phyloP scores from a whole-genome alignment of 140 eudicot genomes.

The Oenanthe javanica region DNA sequence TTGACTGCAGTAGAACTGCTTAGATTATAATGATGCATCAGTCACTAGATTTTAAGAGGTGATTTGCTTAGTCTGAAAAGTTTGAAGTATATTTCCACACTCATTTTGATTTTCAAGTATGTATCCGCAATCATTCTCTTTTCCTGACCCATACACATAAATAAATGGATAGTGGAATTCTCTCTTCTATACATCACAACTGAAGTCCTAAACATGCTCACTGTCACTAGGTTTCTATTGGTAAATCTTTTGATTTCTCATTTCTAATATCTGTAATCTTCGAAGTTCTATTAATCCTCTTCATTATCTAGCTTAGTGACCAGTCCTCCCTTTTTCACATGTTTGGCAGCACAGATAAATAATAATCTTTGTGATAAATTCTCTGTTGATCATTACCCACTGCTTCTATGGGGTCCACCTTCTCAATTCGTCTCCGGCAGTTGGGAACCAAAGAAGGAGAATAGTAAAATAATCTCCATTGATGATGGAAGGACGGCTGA shows the following conservation, averaged over 20 bases:
- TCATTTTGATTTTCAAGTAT: not conserved
- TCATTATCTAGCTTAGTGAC: slow-evolving; percentile 24
- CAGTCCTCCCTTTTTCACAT: slow-evolving; percentile 27
- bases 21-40: not conserved
- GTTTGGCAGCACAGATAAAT: slow-evolving; percentile 98
- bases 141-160: not conserved
- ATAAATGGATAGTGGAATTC: not conserved
- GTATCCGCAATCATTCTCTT: not conserved
- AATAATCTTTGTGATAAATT: slow-evolving; percentile 77
- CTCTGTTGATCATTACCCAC: slow-evolving; percentile 69
- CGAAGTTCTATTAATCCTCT: not conserved
- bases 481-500: slow-evolving; percentile 82
- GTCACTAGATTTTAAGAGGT: not conserved
- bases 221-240: not conserved
- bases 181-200: not conserved
- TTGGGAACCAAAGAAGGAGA: slow-evolving; percentile 55
- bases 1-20: not conserved
- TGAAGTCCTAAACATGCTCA: not conserved
- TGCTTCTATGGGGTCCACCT: slow-evolving; percentile 78
- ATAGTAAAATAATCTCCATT: slow-evolving; percentile 52
- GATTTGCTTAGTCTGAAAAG: not conserved
- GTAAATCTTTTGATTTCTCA: not conserved
- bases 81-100: not conserved
- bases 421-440: slow-evolving; percentile 60
- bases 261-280: not conserved